A percentile compares a stretch with the other conserved stretches of the same genome.
Conservation (phyloP, 2,329 filamentous ascomycete species). For the Geosmithia flava region DNA sequence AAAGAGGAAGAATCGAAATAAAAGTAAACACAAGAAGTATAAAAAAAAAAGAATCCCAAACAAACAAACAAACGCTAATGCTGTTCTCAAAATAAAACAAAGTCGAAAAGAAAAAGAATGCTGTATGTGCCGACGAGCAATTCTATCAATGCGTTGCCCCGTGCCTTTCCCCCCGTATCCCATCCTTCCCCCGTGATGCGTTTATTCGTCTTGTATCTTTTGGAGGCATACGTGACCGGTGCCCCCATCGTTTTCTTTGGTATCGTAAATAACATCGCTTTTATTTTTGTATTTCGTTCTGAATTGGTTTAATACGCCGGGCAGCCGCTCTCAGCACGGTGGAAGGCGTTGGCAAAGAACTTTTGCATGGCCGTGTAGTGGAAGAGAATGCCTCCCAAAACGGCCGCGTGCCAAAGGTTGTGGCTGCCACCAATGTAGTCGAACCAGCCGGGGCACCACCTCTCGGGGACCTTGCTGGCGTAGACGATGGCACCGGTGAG, state of each 20-base stretch:
- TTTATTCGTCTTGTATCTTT: not conserved
- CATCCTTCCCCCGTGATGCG: not conserved
- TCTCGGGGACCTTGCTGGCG: conserved; percentile 82
- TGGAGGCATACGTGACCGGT: not conserved
- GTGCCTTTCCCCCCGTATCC: not conserved
- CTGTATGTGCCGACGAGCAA: not conserved
- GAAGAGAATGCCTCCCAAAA: conserved; percentile 90
- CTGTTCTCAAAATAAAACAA: not conserved
- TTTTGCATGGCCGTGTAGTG: conserved; percentile 95
- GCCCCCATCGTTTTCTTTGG: not conserved
- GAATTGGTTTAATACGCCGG: conserved; percentile 20
- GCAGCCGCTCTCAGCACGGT: conserved; percentile 50
- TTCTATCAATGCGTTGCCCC: not conserved
- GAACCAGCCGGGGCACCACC: conserved; percentile 85
- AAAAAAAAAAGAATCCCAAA: not conserved
- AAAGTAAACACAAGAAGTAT: not conserved
- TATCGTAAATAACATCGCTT: not conserved
- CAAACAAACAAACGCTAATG: too few species aligned
- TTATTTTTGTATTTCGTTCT: not conserved
- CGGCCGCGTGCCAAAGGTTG: conserved; percentile 95
- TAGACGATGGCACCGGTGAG: conserved; percentile 76
- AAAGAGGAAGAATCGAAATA: too few species aligned
- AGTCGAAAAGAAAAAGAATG: not conserved
- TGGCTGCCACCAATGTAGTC: conserved; percentile 93
- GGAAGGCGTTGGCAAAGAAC: conserved; percentile 73